phyloP scores from a whole-genome alignment of 2,329 filamentous ascomycete species.

The Aspergillus novofumigatus region DNA sequence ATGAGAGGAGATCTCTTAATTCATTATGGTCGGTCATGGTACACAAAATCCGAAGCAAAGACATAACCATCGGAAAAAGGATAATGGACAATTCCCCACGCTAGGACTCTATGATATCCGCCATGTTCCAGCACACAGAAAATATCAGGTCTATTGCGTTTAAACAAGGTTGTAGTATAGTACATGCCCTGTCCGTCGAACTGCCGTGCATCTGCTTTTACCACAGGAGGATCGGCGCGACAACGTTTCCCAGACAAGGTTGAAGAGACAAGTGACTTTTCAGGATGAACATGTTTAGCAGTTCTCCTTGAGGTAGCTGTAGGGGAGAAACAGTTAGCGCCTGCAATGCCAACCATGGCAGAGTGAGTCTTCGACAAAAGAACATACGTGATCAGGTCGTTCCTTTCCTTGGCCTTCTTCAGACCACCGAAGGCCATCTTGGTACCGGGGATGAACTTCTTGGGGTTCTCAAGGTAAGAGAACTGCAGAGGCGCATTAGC shows the following conservation, averaged over 20 bases:
- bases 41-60: constrained; percentile 17
- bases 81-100: constrained; percentile 14
- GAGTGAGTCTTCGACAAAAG: background rate
- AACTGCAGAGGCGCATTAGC: constrained; percentile 55
- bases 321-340: constrained; percentile 14
- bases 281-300: constrained; percentile 28
- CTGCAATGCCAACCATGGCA: background rate
- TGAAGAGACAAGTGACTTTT: constrained; percentile 17
- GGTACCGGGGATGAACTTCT: constrained; percentile 99
- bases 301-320: constrained; percentile 38
- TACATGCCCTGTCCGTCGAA: constrained; percentile 33
- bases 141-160: constrained; percentile 31
- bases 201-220: constrained; percentile 16
- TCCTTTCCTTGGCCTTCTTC: constrained; percentile 99
- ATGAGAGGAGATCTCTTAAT: constrained; percentile 25
- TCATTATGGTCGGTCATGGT: constrained; percentile 22
- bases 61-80: constrained; percentile 11
- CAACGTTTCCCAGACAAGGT: constrained; percentile 16
- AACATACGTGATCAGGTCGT: constrained; percentile 94
- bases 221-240: constrained; percentile 18
- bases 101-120: constrained; percentile 24
- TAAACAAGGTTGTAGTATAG: constrained; percentile 34
- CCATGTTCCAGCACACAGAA: constrained; percentile 19
- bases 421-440: constrained; percentile 99
- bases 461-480: constrained; percentile 99